Percentiles rank a stretch among this genome's conserved stretches.
Evolutionary conservation across 345 rosid genomes (phyloP).

Genomic region (Eucalyptus tenuipes): DNA sequence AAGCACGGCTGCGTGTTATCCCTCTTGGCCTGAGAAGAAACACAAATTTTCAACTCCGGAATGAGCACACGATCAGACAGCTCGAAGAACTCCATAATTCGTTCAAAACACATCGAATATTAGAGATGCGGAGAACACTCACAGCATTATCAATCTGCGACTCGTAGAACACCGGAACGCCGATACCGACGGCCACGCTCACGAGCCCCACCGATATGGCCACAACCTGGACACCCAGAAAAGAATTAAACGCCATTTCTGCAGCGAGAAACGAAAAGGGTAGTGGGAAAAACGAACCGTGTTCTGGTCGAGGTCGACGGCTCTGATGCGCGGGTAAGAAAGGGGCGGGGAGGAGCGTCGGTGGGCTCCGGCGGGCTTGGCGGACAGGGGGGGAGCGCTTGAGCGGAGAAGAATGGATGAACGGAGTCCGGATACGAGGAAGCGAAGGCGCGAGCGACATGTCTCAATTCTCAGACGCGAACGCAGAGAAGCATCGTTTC

Average conservation of each 20-base stretch:
- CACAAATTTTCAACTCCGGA: not conserved
- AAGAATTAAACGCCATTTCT: not conserved
- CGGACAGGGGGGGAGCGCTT: constrained; percentile 6
- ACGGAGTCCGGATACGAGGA: constrained; percentile 48
- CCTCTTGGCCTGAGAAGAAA: constrained; percentile 50
- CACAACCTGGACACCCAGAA: constrained; percentile 29
- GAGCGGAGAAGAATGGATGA: constrained; percentile 43
- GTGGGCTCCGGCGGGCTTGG: constrained; percentile 19
- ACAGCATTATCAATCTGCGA: constrained; percentile 81
- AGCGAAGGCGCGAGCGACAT: constrained; percentile 40
- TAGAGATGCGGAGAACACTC: not conserved
- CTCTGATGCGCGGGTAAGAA: constrained; percentile 51
- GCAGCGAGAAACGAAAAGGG: not conserved
- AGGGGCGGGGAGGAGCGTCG: constrained; percentile 11
- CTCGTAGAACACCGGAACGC: constrained; percentile 80
- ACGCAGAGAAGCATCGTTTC: not conserved
- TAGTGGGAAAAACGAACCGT: constrained; percentile 21
- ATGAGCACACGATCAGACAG: not conserved
- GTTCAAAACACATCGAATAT: not conserved
- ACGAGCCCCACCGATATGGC: constrained; percentile 75
- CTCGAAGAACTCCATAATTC: not conserved
- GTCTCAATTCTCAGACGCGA: not conserved
- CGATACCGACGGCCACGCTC: constrained; percentile 78
- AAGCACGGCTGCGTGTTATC: constrained; percentile 93
- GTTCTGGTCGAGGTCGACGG: constrained; percentile 68